Base-by-base conservation (phyloP, 2,329 filamentous ascomycete species). In the Macrophomina tecta region DNA sequence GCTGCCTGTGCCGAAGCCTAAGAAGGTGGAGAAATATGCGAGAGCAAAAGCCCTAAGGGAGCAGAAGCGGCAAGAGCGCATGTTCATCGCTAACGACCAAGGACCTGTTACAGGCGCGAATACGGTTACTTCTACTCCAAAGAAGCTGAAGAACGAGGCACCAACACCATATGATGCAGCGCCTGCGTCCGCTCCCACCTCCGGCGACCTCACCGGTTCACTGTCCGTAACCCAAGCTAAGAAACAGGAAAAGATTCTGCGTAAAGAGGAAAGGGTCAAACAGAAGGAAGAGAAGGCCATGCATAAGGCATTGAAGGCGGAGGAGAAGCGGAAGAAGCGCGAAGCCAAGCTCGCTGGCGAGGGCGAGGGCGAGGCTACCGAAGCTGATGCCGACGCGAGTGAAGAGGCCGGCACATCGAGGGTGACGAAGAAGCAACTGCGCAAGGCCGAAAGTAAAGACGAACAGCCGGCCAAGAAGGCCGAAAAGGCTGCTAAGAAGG, bases 211-310 rank as follows among this genome's bases (percentile, higher is more conserved):
- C 40, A 30, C 18, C 40, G 56, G 16, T 34, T 40, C 40, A 16
- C 7, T 51, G 23, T 56, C 52, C 14, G 52, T 12, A 14, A 40
- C 52, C 32, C n/a, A 56, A 40, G 1, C 34, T 3, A 56, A 82
- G 70, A 79, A 79, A 4, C 74, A 75, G 38, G 81, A 79, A 70
- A 78, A 77, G 70, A 78, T 76, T 11, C n/a, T 42, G 5, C 48
- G 48, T 48, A 64, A 56, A 52, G 71, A 69, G 42, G 73, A 72
- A 65, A 70, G 73, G 58, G 70, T 70, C 40, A 68, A 55, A 8
- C 36, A 36, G 23, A 68, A 67, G 30, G 66, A 64, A n/a, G 53
- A 64, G 45, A 56, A 67, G 34, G 40, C 40, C 28, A 28, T 49
- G 32, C 36, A 52, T 11, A 45, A 42, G 36, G 38, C 28, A 38